These are phyloP conservation scores for Calonectria hongkongensis DNA, from an alignment of 2,329 filamentous ascomycete genomes.

Conservation along the genomic window DNA sequence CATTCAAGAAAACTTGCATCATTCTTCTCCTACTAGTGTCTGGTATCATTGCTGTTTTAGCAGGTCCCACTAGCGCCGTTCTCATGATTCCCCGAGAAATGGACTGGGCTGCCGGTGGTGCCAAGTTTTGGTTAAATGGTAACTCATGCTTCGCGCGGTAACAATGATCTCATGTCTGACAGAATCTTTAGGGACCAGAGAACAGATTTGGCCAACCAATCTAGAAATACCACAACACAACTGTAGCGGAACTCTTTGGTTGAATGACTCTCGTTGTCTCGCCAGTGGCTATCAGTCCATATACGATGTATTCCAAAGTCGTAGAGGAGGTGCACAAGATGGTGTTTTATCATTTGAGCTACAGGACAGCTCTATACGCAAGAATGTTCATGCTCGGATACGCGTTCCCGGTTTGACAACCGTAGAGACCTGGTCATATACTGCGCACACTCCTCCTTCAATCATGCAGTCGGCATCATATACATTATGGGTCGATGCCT, in stretches of 20 bases:
- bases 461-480: background rate
- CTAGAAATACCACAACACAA: background rate
- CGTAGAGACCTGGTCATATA: background rate
- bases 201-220: background rate
- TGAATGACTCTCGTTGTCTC: background rate
- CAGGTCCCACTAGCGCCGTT: background rate
- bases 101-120: background rate
- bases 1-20: background rate
- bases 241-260: background rate
- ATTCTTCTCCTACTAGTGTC: background rate
- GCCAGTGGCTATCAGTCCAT: background rate
- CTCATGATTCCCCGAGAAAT: conserved; percentile 1
- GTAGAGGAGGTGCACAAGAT: background rate
- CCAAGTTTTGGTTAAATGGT: background rate
- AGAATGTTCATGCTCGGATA: background rate
- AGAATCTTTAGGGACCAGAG: background rate
- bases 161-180: background rate
- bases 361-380: background rate
- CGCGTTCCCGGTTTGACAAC: background rate
- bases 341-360: background rate
- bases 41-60: background rate
- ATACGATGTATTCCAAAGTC: background rate
- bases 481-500: background rate
- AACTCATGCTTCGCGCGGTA: background rate
- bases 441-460: background rate